phyloP scores from a whole-genome alignment of 768 basidiomycete species.

The Suillus luteus region DNA sequence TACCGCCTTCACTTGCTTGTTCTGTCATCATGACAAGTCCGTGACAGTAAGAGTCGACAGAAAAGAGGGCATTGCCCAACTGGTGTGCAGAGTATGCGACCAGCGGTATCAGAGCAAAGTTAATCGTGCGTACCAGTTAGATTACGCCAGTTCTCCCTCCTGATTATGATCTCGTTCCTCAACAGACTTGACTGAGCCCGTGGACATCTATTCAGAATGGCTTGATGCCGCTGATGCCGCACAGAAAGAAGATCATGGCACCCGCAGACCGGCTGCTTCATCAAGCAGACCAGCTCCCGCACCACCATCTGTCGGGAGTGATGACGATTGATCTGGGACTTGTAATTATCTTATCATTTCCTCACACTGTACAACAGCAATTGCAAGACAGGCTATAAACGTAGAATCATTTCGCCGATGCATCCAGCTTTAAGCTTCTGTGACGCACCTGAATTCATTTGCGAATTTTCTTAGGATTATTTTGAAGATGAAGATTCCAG shows the following conservation, averaged over 20 bases:
- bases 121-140: conserved; percentile 59
- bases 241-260: conserved; percentile 57
- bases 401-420: not conserved
- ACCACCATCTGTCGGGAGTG: conserved; percentile 42
- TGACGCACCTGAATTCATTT: not conserved
- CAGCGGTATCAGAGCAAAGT: conserved; percentile 87
- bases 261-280: conserved; percentile 52
- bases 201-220: conserved; percentile 92
- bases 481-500: not conserved
- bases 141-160: conserved; percentile 15
- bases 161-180: conserved; percentile 11
- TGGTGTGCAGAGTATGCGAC: conserved; percentile 83
- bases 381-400: conserved; percentile 12
- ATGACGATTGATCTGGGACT: conserved; percentile 47
- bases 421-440: not conserved
- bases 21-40: conserved; percentile 89
- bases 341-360: conserved; percentile 12
- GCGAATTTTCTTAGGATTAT: not conserved
- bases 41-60: conserved; percentile 83
- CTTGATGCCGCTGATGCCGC: conserved; percentile 87
- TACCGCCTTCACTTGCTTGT: conserved; percentile 82
- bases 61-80: conserved; percentile 80
- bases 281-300: conserved; percentile 49
- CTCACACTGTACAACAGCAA: conserved; percentile 26
- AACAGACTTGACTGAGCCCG: conserved; percentile 81